Evolutionary conservation across 306 rosid genomes (phyloP).

Genomic region (Glycine soja): DNA sequence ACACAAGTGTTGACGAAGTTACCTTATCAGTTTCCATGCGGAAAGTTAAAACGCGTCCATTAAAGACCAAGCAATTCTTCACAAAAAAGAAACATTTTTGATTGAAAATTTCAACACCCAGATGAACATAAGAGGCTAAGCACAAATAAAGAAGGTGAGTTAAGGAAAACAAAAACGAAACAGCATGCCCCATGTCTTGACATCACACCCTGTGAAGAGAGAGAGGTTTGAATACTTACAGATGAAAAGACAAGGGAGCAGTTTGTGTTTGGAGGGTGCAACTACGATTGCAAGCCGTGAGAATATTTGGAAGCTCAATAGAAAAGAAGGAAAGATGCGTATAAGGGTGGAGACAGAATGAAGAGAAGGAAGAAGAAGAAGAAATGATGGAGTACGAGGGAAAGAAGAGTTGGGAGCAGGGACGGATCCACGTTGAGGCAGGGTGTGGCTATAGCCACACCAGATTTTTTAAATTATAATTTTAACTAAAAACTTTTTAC

Average conservation of each 20-base stretch:
- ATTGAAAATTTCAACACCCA: conserved; percentile 34
- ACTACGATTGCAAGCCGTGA: background rate
- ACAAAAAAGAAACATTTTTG: conserved; percentile 4
- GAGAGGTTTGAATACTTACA: conserved; percentile 46
- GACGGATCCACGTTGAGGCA: too few species aligned
- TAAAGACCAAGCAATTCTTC: background rate
- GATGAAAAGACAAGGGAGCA: background rate
- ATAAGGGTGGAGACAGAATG: background rate
- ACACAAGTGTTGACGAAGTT: background rate
- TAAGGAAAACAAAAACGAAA: conserved; percentile 30
- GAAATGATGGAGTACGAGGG: background rate
- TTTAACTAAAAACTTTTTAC: too few species aligned
- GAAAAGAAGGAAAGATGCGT: background rate
- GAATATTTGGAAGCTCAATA: background rate
- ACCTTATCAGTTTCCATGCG: background rate
- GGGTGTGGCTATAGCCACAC: too few species aligned
- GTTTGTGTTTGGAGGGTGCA: background rate
- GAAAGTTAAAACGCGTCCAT: background rate
- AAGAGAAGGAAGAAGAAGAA: background rate
- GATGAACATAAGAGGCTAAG: conserved; percentile 29
- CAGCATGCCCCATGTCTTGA: background rate
- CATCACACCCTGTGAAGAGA: background rate
- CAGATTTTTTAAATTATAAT: too few species aligned
- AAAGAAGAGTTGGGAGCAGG: background rate
- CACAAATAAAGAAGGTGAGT: background rate